Conservation (phyloP, 2,329 filamentous ascomycete genomes). For the Falciphora oryzae region DNA sequence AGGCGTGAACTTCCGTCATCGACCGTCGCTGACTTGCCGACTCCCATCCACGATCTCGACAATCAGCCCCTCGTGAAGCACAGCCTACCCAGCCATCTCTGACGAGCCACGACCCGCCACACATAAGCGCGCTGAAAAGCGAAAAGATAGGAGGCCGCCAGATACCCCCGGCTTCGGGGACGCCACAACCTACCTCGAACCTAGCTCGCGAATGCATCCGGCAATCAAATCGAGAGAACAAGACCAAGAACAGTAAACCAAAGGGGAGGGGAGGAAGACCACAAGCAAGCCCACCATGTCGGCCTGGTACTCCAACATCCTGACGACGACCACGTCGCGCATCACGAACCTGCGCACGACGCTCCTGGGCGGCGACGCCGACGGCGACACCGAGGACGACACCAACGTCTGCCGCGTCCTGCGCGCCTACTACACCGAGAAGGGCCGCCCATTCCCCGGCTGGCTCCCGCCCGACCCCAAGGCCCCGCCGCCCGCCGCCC, state of each 20-base stretch:
- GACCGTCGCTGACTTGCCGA: neutral
- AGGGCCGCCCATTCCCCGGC: conserved; percentile 69
- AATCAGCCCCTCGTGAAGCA: neutral
- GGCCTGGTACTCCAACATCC: conserved; percentile 74
- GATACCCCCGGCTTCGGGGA: neutral
- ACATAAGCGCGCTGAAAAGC: neutral
- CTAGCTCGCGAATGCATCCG: neutral
- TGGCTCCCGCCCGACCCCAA: conserved; percentile 94
- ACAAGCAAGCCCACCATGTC: conserved; percentile 49
- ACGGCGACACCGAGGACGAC: conserved; percentile 78
- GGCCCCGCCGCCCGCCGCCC: conserved; percentile 50
- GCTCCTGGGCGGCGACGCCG: conserved; percentile 59
- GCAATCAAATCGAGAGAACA: neutral
- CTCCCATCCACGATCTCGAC: neutral
- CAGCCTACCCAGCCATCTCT: neutral
- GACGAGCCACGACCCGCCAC: neutral
- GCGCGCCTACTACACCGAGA: conserved; percentile 87
- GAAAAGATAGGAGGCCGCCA: neutral
- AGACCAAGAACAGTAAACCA: neutral
- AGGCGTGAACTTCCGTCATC: neutral
- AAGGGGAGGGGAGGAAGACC: neutral
- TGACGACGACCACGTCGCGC: conserved; percentile 59
- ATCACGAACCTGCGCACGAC: conserved; percentile 63
- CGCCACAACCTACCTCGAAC: neutral
- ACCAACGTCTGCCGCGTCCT: conserved; percentile 92